phyloP scores from a whole-genome alignment of 2,329 filamentous ascomycete species.

The Ascochyta clinopodiicola region DNA sequence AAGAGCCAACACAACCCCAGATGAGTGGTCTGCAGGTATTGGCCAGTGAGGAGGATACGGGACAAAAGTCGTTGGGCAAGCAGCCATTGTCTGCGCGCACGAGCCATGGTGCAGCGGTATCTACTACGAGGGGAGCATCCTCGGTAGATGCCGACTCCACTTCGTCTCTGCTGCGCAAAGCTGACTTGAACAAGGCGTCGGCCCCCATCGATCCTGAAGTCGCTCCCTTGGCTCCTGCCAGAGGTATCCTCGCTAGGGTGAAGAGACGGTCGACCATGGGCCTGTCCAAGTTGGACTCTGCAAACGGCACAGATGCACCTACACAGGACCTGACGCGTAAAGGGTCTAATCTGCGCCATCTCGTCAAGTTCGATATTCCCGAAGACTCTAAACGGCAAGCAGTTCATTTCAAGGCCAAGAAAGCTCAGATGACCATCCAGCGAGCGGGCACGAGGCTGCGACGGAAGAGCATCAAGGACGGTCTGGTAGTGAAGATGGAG shows the following conservation, averaged over 20 bases:
- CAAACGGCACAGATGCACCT: conserved; percentile 8
- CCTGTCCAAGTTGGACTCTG: conserved; percentile 20
- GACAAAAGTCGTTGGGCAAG: conserved; percentile 32
- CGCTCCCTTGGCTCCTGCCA: conserved; percentile 27
- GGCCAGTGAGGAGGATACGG: conserved; percentile 22
- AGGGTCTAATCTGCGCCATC: conserved; percentile 41
- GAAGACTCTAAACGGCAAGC: conserved; percentile 49
- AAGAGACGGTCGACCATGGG: conserved; percentile 36
- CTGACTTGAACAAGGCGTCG: conserved; percentile 44
- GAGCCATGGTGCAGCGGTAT: conserved; percentile 34
- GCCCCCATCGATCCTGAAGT: conserved; percentile 26
- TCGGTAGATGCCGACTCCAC: conserved; percentile 48
- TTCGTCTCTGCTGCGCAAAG: conserved; percentile 44
- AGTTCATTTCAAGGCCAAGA: conserved; percentile 48
- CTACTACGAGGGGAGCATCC: conserved; percentile 34
- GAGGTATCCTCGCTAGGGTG: conserved; percentile 38
- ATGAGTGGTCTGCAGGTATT: conserved; percentile 42
- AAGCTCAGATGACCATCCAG: conserved; percentile 48
- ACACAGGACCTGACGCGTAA: conserved; percentile 28
- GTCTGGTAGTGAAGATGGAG: conserved; percentile 71
- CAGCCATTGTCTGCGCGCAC: conserved; percentile 38
- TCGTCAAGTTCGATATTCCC: conserved; percentile 53
- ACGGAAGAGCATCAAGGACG: conserved; percentile 56
- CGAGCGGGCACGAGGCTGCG: conserved; percentile 45
- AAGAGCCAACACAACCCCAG: conserved; percentile 30